Evolutionary conservation across 306 rosid genomes (phyloP), one percentile per base, ranked within the genome.

Genomic region (Potentilla sterilis): DNA sequence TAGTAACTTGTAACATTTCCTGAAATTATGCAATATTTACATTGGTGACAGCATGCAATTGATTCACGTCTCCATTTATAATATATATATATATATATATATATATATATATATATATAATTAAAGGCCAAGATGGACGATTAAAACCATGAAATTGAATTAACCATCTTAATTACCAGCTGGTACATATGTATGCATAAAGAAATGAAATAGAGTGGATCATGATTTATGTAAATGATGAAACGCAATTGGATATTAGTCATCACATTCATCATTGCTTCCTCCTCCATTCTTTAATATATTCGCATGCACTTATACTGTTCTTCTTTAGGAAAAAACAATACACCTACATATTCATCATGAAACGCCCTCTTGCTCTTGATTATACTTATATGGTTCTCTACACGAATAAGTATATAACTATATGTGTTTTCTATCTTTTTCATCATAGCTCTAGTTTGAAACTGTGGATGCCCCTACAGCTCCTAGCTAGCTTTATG

Each of bases 251-350:
- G 19, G 28, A 54, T 52, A n/a, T 19, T 54, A 54, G 28, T n/a
- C 28, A 54, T n/a, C 10, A 54, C 28, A 51, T 16, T 43, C 11
- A 44, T 44, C 48, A 46, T 46, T 19, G 24, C 32, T 58, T 73
- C 76, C 54, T 58, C 63, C 72, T 74, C 75, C 67, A 19, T 52
- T 71, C 67, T 14, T 22, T 11, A 41, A 22, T 21, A 12, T 52
- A 49, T 40, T 21, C 19, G 14, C 34, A 21, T 55, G 62, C 6
- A 9, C 21, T 21, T 21, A 4, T 9, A 22, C 28, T 54, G 13
- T 55, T 13, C 6, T 21, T 21, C 62, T 55, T 55, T 55, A 21
- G 34, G 22, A 55, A 55, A 28, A 55, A 21, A 55, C 34, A 9
- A 22, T 10, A 21, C 62, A 32, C 34, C 62, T 55, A 55, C 34